phyloP scores from a whole-genome alignment of 2,329 filamentous ascomycete genomes.

The Aspergillus melleus region DNA sequence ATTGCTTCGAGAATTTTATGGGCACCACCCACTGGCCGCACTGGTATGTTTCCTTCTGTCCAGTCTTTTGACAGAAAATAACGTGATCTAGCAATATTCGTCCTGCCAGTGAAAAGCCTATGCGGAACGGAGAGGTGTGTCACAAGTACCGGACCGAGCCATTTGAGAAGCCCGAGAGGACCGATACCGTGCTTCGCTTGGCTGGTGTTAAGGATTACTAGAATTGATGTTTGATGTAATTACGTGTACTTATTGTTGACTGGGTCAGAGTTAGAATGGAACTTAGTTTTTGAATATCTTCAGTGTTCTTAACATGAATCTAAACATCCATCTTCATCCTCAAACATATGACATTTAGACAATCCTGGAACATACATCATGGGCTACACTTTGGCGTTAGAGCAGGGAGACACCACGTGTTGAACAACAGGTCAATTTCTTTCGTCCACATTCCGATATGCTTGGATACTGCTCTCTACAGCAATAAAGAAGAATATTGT shows the following conservation, averaged over 20 bases:
- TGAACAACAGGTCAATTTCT: too few species aligned
- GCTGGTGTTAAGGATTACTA: conserved; percentile 32
- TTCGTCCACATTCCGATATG: too few species aligned
- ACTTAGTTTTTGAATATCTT: too few species aligned
- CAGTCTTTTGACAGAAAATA: not conserved
- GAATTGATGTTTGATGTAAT: not conserved
- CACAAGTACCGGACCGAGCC: conserved; percentile 40
- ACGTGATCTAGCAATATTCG: conserved; percentile 36
- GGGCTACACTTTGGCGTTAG: too few species aligned
- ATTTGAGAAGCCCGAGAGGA: conserved; percentile 40
- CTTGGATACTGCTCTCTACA: too few species aligned
- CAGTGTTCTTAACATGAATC: too few species aligned
- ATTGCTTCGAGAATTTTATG: conserved; percentile 34
- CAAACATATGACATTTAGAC: too few species aligned
- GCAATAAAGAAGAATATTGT: too few species aligned
- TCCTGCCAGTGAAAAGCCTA: conserved; percentile 32
- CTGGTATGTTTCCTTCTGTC: not conserved
- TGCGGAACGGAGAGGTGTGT: conserved; percentile 38
- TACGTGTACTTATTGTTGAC: not conserved
- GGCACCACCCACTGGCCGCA: conserved; percentile 44
- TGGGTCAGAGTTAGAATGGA: not conserved
- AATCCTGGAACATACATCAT: too few species aligned
- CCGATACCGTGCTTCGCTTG: conserved; percentile 34
- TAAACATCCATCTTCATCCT: too few species aligned
- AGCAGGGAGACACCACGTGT: too few species aligned